Base-by-base conservation (phyloP, 768 basidiomycete species). In the Hysterangium stoloniferum region DNA sequence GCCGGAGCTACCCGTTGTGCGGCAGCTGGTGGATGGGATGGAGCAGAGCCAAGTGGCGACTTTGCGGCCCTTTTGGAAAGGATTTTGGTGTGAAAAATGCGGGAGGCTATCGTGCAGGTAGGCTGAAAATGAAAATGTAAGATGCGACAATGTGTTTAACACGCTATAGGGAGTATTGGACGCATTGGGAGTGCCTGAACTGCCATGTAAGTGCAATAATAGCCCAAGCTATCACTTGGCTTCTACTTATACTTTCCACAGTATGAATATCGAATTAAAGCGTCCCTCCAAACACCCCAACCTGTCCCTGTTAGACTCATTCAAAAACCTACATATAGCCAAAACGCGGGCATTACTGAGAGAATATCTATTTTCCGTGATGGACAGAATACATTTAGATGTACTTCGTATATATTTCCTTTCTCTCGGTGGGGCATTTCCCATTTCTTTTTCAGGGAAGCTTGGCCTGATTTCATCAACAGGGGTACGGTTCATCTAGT, bases 31-130 rank as follows among this genome's bases (percentile, higher is more conserved):
- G 13, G 17, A 8, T 15, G 36, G 40, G 17, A 31, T 27, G 17
- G 47, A 48, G 17, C 17, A 38, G 11, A 33, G 22, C 38, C 47
- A 48, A 34, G 15, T 28, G 8, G 27, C 49, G 12, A 51, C 49
- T 2, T 46, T 33, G 6, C 52, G 52, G 12, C 44, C 35, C 29
- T 52, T 52, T 25, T 55, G 54, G 54, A 45, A 76, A 57, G 87
- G 87, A 1, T 80, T 79, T 69, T 82, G 86, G 59, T 91, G 88
- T 60, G 54, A 48, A 15, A 52, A 61, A 6, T 91, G 88, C 58
- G 87, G 88, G 25, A 75, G 85, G 22, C 64, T 90, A 34, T 85
- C 86, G 7, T 80, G 78, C 68, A 76, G 86, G 86, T 87, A 53
- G 42, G 72, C 58, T 38, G 45, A 19, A 48, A 27, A 15, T 28